Evolutionary conservation across 2,329 filamentous ascomycete species (phyloP).

Genomic region (Ceratocystis ficicola): DNA sequence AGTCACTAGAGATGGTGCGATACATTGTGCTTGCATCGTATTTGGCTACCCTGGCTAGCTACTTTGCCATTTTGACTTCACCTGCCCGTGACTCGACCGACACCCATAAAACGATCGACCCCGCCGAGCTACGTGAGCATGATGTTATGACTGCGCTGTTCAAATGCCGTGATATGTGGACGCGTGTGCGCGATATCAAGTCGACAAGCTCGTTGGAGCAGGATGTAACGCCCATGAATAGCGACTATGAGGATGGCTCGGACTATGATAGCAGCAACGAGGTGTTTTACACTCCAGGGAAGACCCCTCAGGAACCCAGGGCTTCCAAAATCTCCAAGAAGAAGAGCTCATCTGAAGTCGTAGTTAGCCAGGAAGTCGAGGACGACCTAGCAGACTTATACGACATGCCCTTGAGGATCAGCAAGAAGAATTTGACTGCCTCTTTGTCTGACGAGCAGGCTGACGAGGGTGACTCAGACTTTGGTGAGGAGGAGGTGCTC

Average conservation of each 20-base stretch:
- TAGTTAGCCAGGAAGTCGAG: constrained; percentile 51
- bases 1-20: constrained; percentile 54
- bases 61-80: constrained; percentile 86
- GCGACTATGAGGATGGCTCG: constrained; percentile 29
- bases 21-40: constrained; percentile 76
- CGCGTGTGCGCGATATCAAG: constrained; percentile 55
- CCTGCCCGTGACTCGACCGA: constrained; percentile 50
- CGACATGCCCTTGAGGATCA: constrained; percentile 40
- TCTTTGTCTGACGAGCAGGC: constrained; percentile 31
- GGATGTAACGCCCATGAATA: constrained; percentile 27
- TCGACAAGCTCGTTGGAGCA: constrained; percentile 31
- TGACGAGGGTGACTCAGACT: constrained; percentile 63
- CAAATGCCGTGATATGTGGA: constrained; percentile 70
- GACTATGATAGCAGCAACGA: constrained; percentile 26
- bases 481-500: constrained; percentile 77
- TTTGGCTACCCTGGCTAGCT: constrained; percentile 75
- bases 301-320: constrained; percentile 26
- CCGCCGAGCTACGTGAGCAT: constrained; percentile 75
- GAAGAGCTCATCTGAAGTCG: constrained; percentile 35
- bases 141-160: constrained; percentile 79
- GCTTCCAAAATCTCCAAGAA: constrained; percentile 31
- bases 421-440: constrained; percentile 36
- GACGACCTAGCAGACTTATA: constrained; percentile 59
- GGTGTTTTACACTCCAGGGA: constrained; percentile 24
- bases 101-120: constrained; percentile 50